These are phyloP conservation scores for Pseudogymnoascus sp. DNA, from an alignment of 2,329 filamentous ascomycete genomes.

Conservation along the genomic window DNA sequence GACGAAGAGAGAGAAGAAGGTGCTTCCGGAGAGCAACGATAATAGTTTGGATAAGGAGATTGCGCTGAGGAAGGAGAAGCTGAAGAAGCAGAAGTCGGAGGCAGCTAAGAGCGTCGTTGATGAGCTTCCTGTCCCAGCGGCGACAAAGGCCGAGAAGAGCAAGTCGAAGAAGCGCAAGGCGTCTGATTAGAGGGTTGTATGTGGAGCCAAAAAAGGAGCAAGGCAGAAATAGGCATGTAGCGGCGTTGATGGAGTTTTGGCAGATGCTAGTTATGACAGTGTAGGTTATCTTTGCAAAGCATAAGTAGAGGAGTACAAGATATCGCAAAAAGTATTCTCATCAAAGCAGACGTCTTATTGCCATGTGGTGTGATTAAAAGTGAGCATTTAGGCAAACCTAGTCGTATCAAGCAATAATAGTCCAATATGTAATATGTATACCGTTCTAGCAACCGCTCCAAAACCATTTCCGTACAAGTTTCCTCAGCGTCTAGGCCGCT, in stretches of 20 bases:
- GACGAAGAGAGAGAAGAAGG: constrained; percentile 31
- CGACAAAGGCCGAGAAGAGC: constrained; percentile 19
- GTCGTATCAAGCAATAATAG: background rate
- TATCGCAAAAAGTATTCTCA: background rate
- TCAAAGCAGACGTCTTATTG: background rate
- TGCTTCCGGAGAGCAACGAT: constrained; percentile 25
- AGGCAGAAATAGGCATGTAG: background rate
- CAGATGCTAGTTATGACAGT: background rate
- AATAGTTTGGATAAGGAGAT: constrained; percentile 29
- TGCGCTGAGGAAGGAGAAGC: constrained; percentile 26
- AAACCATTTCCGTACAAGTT: background rate
- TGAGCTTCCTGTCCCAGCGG: constrained; percentile 19
- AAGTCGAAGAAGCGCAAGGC: constrained; percentile 22
- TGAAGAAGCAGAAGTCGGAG: constrained; percentile 30
- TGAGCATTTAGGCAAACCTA: background rate
- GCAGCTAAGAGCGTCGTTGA: constrained; percentile 20
- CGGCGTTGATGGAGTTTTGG: constrained; percentile 2
- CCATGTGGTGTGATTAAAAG: background rate
- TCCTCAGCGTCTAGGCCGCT: background rate
- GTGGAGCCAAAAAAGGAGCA: background rate
- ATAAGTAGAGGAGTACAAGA: background rate
- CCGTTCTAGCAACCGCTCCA: background rate
- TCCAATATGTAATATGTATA: background rate
- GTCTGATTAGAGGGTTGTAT: constrained; percentile 10
- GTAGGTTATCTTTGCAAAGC: background rate